Evolutionary conservation across 2,329 filamentous ascomycete genomes (phyloP).

Genomic region (Diaporthe aspalathi): DNA sequence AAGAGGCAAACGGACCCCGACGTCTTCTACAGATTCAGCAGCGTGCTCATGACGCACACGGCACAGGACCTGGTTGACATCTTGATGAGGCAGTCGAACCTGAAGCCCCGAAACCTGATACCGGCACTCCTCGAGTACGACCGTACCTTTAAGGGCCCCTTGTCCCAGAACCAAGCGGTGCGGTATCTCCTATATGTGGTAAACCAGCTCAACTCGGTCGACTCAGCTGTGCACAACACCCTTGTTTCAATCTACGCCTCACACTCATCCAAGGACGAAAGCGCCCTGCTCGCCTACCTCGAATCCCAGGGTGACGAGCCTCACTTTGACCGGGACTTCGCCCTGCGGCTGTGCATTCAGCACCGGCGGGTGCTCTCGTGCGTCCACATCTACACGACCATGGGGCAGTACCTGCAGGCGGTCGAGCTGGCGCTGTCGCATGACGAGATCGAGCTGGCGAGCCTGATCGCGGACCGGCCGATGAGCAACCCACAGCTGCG

Average conservation of each 20-base stretch:
- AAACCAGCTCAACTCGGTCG: constrained; percentile 81
- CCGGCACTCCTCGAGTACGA: constrained; percentile 96
- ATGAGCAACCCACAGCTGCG: constrained; percentile 82
- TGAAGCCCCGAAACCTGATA: constrained; percentile 89
- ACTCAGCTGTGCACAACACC: constrained; percentile 95
- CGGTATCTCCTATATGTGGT: constrained; percentile 95
- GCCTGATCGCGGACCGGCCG: constrained; percentile 87
- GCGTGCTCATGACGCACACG: constrained; percentile 92
- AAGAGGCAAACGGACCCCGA: constrained; percentile 94
- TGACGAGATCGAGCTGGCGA: constrained; percentile 88
- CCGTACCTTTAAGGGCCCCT: constrained; percentile 74
- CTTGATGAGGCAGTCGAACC: constrained; percentile 87
- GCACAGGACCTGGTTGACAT: constrained; percentile 92
- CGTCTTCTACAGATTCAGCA: constrained; percentile 96
- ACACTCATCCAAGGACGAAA: constrained; percentile 84
- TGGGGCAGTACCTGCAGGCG: constrained; percentile 93
- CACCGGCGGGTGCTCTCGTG: constrained; percentile 93
- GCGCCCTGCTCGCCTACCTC: constrained; percentile 86
- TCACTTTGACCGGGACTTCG: constrained; percentile 94
- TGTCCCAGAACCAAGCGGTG: constrained; percentile 87
- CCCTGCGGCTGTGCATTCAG: constrained; percentile 93
- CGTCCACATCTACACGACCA: constrained; percentile 96
- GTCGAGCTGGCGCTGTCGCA: constrained; percentile 93
- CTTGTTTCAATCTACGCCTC: constrained; percentile 96
- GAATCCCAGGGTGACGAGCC: constrained; percentile 90